Evolutionary conservation across 345 rosid species (phyloP), one percentile per base, ranked within the genome.

Genomic region (Camelina sativa): DNA sequence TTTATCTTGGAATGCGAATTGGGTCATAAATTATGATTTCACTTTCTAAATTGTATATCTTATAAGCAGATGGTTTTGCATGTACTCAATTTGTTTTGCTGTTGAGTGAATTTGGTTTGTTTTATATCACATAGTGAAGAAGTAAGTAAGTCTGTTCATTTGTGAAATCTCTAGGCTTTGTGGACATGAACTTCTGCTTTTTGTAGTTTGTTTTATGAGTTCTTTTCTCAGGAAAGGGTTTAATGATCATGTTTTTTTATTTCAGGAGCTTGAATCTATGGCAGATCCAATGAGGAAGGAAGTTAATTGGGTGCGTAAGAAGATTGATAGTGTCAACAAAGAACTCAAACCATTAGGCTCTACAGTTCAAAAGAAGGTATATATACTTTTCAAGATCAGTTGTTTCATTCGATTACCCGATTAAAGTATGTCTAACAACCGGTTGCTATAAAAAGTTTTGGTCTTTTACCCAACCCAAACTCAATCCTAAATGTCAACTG

Each of bases 231-330:
- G 8, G 2, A 5, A 69, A 63, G 44, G 53, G 4, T 35, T 46
- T 55, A 1, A 62, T 56, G 65, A 11, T 70, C 22, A 23, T 69
- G n/a, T 10, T 54, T 40, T 34, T 34, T 34, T 7, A 12, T 2
- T 52, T 50, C 86, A 95, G 99, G 99, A 92, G 83, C 97, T 95
- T 58, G 97, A 92, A 76, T 74, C 86, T 4, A 82, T 92, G 70
- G 85, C 96, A 32, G 97, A 95, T 90, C 99, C 99, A 11, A 87
- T 95, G 97, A 90, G 93, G 79, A 92, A 95, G 82, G 99, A 95
- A 43, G 97, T 92, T 16, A 70, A 86, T 3, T 1, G 83, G 70
- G 90, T 95, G 13, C 81, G 99, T 25, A 95, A 95, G 88, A 90
- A 80, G 96, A 89, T 95, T 30, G 99, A 95, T 82, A 37, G 83